Conservation (phyloP, 179 eudicot species). For the Patellifolia procumbens region DNA sequence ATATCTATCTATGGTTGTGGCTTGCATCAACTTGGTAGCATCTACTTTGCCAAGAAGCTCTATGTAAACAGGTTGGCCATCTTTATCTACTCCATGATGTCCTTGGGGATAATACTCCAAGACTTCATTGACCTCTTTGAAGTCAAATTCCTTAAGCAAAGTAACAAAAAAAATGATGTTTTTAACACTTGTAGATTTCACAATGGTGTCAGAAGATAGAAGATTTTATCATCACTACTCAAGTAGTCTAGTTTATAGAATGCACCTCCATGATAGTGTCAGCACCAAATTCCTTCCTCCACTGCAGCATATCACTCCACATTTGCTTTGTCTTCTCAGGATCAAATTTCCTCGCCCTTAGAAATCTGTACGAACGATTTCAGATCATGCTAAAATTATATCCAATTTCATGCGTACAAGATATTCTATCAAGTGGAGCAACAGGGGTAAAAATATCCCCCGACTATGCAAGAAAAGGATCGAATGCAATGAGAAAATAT, state of each 20-base stretch:
- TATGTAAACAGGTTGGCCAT: constrained; percentile 89
- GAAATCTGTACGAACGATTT: constrained; percentile 32
- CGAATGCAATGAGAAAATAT: background rate
- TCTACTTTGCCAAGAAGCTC: constrained; percentile 92
- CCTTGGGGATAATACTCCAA: constrained; percentile 91
- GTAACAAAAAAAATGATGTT: background rate
- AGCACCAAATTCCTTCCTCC: constrained; percentile 56
- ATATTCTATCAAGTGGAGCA: background rate
- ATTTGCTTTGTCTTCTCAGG: constrained; percentile 46
- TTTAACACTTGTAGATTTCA: background rate
- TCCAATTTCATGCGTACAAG: background rate
- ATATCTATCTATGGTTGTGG: constrained; percentile 85
- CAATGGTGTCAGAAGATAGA: background rate
- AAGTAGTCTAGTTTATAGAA: constrained; percentile 2
- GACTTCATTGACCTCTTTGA: constrained; percentile 73
- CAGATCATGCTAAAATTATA: background rate
- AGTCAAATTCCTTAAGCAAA: constrained; percentile 68
- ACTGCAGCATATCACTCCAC: constrained; percentile 53
- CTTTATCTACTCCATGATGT: constrained; percentile 93
- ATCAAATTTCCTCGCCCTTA: constrained; percentile 46
- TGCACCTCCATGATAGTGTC: constrained; percentile 48
- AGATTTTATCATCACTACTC: background rate
- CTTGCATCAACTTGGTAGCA: constrained; percentile 79
- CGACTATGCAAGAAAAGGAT: background rate
- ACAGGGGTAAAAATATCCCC: background rate